phyloP scores from a whole-genome alignment of 768 basidiomycete species.

The Hygrophorus pudorinus region DNA sequence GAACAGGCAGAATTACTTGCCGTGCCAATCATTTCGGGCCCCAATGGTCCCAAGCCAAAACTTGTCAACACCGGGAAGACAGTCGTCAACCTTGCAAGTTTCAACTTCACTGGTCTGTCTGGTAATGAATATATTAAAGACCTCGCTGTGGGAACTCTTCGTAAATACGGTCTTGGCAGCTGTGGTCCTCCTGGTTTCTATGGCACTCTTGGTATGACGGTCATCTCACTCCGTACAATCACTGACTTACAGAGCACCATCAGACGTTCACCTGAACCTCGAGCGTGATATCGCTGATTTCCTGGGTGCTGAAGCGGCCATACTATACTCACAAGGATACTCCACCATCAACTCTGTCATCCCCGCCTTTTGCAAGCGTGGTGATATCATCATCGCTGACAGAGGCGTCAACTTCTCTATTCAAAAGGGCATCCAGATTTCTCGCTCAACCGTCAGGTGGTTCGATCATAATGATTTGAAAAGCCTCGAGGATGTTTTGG shows the following conservation, averaged over 20 bases:
- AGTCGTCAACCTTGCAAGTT: constrained; percentile 77
- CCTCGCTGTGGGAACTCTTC: constrained; percentile 71
- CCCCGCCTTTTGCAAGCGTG: constrained; percentile 94
- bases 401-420: constrained; percentile 93
- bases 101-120: constrained; percentile 86
- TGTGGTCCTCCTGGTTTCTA: constrained; percentile 98
- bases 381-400: constrained; percentile 97
- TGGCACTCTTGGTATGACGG: constrained; percentile 74
- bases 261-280: constrained; percentile 89
- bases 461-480: constrained; percentile 93
- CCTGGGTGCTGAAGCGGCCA: constrained; percentile 78
- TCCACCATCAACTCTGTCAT: constrained; percentile 89
- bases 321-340: constrained; percentile 92
- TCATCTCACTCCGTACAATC: background rate
- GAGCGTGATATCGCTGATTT: constrained; percentile 89
- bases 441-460: constrained; percentile 86
- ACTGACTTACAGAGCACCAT: background rate
- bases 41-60: constrained; percentile 77
- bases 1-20: constrained; percentile 64
- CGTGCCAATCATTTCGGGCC: constrained; percentile 70
- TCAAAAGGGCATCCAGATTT: constrained; percentile 92
- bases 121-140: constrained; percentile 85
- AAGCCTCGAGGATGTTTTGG: constrained; percentile 81
- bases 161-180: constrained; percentile 86
- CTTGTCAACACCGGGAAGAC: constrained; percentile 62